These are phyloP conservation scores for Laguncularia racemosa DNA, from an alignment of 345 rosid genomes.

Conservation along the genomic window DNA sequence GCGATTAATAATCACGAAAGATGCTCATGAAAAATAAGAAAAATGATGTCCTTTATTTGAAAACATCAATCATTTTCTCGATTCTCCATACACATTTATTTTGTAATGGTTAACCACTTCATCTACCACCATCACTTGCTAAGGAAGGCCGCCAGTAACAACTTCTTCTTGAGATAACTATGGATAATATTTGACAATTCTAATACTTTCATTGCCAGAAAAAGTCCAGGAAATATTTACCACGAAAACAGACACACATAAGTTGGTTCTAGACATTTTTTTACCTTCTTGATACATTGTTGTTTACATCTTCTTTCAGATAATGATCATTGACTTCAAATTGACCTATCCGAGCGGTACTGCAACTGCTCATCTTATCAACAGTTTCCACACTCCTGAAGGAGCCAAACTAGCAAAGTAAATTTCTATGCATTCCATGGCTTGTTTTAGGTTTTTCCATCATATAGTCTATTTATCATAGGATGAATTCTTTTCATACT, in stretches of 20 bases:
- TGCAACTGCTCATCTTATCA: constrained; percentile 75
- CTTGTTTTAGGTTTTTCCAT: background rate
- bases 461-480: background rate
- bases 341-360: constrained; percentile 82
- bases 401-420: constrained; percentile 78
- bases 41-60: too few species aligned
- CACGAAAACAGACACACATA: background rate
- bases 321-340: constrained; percentile 72
- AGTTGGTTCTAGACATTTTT: background rate
- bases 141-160: too few species aligned
- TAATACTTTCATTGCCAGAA: too few species aligned
- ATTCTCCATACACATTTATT: too few species aligned
- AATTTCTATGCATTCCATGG: background rate
- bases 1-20: too few species aligned
- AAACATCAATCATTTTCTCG: too few species aligned
- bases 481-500: background rate
- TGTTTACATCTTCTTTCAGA: constrained; percentile 22
- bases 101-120: too few species aligned
- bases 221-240: too few species aligned
- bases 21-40: too few species aligned
- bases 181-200: background rate
- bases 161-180: too few species aligned
- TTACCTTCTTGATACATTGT: background rate
- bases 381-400: constrained; percentile 75
- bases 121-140: too few species aligned